Evolutionary conservation across 768 basidiomycete genomes (phyloP), one percentile per base, ranked within the genome.

Genomic region (Russula olivacea): DNA sequence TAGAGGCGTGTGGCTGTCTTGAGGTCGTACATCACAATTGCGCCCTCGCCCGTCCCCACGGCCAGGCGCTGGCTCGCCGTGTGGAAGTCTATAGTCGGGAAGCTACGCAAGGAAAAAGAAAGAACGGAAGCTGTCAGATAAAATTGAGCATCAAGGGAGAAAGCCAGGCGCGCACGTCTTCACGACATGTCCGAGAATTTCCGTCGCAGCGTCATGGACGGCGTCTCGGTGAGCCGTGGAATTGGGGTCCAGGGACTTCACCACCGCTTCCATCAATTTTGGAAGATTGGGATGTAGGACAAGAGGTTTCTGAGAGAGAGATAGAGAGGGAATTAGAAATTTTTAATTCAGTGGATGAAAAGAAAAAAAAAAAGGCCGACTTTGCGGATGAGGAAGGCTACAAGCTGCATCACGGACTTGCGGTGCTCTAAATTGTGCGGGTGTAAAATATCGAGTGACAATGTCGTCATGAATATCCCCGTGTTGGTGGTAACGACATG

Each of bases 1-100:
- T 98, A 99, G 15, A 98, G 78, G 12, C 97, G 84, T 0, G 91
- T 98, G 0, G 94, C 95, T 0, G 94, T 93, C 74, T 98, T 97
- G 57, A 98, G 81, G 71, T 98, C 97, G 71, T 97, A 98, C 87
- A 97, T 93, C 61, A 93, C 81, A 57, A 94, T 86, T 0, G 94
- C 93, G 0, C 96, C 97, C 75, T 99, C 97, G 60, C 83, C 85
- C 0, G 95, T 96, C 0, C 97, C 97, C 0, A 98, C 93, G 0
- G 90, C 92, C 4, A 98, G 83, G 15, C 91, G 86, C 71, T 99
- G 97, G 1, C 83, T 86, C 2, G 80, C 76, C 76, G 85, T 86
- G 69, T 98, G 90, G 72, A 99, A 98, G 74, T 94, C 95, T n/a
- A 98, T 85, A 0, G 87, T 87, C 0, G 96, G 95, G 71, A 89